Evolutionary conservation across 768 basidiomycete genomes (phyloP).

Genomic region (Guyanaporus albipodus): DNA sequence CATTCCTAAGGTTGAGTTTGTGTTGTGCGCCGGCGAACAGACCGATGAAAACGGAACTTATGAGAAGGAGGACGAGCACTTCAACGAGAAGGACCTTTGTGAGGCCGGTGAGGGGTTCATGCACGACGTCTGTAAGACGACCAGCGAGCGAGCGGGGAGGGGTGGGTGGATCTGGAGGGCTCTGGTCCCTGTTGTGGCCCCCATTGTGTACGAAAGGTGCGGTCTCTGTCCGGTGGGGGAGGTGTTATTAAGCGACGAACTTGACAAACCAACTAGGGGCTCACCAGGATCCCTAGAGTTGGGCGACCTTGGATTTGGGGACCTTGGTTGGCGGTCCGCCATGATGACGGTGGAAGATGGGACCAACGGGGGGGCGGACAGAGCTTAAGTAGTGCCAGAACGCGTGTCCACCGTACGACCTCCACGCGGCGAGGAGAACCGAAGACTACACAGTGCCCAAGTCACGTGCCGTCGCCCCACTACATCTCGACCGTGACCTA

Average conservation of each 20-base stretch:
- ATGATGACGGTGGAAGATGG: slow-evolving; percentile 37
- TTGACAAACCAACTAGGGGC: not conserved
- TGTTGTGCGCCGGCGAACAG: slow-evolving; percentile 89
- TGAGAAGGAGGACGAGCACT: slow-evolving; percentile 71
- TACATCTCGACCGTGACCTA: no score
- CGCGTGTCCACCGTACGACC: slow-evolving; percentile 27
- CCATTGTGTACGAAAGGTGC: slow-evolving; percentile 59
- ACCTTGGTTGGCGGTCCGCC: slow-evolving; percentile 53
- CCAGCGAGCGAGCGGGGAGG: slow-evolving; percentile 30
- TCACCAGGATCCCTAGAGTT: slow-evolving; percentile 59
- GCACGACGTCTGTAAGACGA: slow-evolving; percentile 50
- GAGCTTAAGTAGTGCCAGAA: slow-evolving; percentile 27
- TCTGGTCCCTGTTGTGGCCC: slow-evolving; percentile 39
- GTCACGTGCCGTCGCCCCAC: not conserved
- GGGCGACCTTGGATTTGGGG: slow-evolving; percentile 49
- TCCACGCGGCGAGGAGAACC: slow-evolving; percentile 27
- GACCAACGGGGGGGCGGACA: slow-evolving; percentile 2
- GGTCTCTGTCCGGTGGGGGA: slow-evolving; percentile 46
- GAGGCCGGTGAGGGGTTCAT: slow-evolving; percentile 78
- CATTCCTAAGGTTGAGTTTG: slow-evolving; percentile 54
- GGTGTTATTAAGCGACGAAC: no score
- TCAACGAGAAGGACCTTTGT: slow-evolving; percentile 78
- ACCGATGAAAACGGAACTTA: slow-evolving; percentile 87
- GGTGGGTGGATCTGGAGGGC: slow-evolving; percentile 33
- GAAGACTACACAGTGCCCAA: slow-evolving; percentile 14